These are phyloP conservation scores for Neostapfia colusana DNA, from an alignment of 176 grass and related monocot species.

Conservation along the genomic window DNA sequence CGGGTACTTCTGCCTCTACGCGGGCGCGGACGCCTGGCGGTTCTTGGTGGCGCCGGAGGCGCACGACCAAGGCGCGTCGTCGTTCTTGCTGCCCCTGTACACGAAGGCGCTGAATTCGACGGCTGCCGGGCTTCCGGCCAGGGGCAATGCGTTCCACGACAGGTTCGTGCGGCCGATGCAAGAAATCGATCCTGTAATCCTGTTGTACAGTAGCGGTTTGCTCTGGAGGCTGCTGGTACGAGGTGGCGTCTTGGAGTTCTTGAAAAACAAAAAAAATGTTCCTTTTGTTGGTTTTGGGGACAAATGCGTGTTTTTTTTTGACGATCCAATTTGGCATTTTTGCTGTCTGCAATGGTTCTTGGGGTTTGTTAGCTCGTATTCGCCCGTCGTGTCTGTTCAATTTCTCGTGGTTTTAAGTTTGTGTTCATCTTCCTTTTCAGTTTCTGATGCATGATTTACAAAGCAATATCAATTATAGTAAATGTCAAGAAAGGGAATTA, in stretches of 20 bases:
- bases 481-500: not conserved
- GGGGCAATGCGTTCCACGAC: slow-evolving; percentile 52
- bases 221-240: not conserved
- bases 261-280: not conserved
- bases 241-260: slow-evolving; percentile 6
- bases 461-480: not conserved
- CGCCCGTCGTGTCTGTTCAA: not conserved
- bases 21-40: slow-evolving; percentile 21
- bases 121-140: slow-evolving; percentile 31
- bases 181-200: not conserved
- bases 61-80: not conserved
- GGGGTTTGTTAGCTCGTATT: not conserved
- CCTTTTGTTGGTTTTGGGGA: not conserved
- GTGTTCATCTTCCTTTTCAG: not conserved
- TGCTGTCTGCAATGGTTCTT: not conserved
- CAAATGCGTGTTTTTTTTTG: not conserved
- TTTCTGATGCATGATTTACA: not conserved
- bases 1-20: slow-evolving; percentile 44
- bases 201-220: not conserved
- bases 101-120: slow-evolving; percentile 40
- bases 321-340: not conserved
- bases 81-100: not conserved
- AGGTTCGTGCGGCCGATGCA: slow-evolving; percentile 45
- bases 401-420: not conserved
- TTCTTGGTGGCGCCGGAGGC: slow-evolving; percentile 3